Percentiles rank a stretch among this genome's conserved stretches.
phyloP scores from a whole-genome alignment of 225 moss, liverwort and hornwort genomes.

The Rhytidiadelphus loreus region DNA sequence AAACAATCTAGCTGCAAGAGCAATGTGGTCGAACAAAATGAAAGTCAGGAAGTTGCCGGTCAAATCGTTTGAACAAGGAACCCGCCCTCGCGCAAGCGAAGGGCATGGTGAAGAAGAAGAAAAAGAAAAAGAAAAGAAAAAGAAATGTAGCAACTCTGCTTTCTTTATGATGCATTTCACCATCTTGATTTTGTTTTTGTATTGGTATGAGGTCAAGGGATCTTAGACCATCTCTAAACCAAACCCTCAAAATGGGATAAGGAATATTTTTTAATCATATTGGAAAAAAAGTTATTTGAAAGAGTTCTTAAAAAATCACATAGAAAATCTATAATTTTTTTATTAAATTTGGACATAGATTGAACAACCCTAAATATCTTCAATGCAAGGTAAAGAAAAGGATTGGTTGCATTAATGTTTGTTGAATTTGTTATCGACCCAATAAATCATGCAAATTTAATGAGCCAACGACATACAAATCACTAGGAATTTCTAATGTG shows the following conservation, averaged over 20 bases:
- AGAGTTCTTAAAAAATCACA: fast-evolving
- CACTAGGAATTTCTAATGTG: neutral
- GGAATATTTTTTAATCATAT: neutral
- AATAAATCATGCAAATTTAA: neutral
- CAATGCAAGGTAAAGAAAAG: neutral
- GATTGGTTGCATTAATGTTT: fast-evolving
- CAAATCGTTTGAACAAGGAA: neutral
- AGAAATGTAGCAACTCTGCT: neutral
- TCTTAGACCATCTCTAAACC: neutral
- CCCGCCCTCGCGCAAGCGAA: neutral
- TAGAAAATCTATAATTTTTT: too few relatives aligned
- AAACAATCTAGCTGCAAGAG: neutral
- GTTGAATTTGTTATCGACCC: neutral
- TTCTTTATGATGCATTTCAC: neutral
- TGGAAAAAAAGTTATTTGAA: too few relatives aligned
- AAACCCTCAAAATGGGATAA: neutral
- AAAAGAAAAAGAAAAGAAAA: neutral
- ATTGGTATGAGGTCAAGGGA: neutral
- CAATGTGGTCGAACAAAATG: neutral
- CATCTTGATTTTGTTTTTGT: neutral
- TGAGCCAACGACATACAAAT: neutral
- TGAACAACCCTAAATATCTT: neutral
- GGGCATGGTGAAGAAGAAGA: neutral
- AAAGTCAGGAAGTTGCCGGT: neutral
- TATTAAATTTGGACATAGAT: neutral